Percentiles rank a stretch among this genome's conserved stretches.
phyloP scores from a whole-genome alignment of 805 yeast species.

The Suhomyces canberraensis region DNA sequence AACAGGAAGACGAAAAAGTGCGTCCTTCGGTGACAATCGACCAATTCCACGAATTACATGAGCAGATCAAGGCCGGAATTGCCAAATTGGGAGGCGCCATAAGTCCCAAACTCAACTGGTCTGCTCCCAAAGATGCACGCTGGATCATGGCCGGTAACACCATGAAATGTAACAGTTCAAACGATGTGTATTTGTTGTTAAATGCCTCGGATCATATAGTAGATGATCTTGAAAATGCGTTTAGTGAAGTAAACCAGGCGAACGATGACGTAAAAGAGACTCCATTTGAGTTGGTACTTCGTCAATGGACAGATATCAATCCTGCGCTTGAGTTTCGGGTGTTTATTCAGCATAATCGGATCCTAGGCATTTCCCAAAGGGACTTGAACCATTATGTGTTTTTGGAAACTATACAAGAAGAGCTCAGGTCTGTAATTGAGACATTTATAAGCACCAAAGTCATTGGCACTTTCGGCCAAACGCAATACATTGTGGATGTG shows the following conservation, averaged over 20 bases:
- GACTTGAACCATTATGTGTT: constrained; percentile 82
- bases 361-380: constrained; percentile 79
- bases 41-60: constrained; percentile 60
- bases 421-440: constrained; percentile 47
- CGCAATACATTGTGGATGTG: constrained; percentile 66
- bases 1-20: constrained; percentile 7
- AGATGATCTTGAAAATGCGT: constrained; percentile 77
- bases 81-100: constrained; percentile 52
- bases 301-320: constrained; percentile 79
- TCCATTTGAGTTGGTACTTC: constrained; percentile 61
- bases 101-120: constrained; percentile 93
- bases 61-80: constrained; percentile 45
- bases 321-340: constrained; percentile 92
- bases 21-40: constrained; percentile 26
- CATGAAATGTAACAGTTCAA: constrained; percentile 63
- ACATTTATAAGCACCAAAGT: constrained; percentile 50
- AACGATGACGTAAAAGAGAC: constrained; percentile 9
- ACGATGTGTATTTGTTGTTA: constrained; percentile 75
- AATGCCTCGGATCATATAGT: constrained; percentile 86
- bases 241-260: constrained; percentile 42
- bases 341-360: constrained; percentile 60
- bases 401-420: constrained; percentile 49
- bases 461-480: constrained; percentile 8
- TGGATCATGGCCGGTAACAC: constrained; percentile 86
- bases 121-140: constrained; percentile 90